phyloP scores from a whole-genome alignment of 441 rosid genomes.

The Populus hybrid region DNA sequence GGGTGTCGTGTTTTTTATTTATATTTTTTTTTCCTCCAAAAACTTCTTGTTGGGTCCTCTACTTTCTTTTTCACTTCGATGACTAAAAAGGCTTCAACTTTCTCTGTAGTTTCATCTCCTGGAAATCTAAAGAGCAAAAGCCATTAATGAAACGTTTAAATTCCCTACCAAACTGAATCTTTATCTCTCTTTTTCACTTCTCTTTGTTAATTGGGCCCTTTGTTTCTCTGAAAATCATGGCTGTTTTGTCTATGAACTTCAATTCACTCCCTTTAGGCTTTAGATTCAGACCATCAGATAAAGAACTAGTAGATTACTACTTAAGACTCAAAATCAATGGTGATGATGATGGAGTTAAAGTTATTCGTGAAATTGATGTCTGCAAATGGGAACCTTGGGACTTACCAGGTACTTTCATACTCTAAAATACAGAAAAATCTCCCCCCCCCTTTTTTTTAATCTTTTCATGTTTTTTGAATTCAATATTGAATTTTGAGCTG shows the following conservation, averaged over 20 bases:
- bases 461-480: background rate
- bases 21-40: background rate
- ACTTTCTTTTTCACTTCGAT: background rate
- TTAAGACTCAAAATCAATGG: slow-evolving; percentile 73
- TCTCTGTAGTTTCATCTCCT: slow-evolving; percentile 9
- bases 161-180: background rate
- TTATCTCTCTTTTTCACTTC: background rate
- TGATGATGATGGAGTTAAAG: slow-evolving; percentile 36
- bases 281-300: slow-evolving; percentile 50
- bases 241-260: slow-evolving; percentile 17
- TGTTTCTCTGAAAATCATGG: slow-evolving; percentile 17
- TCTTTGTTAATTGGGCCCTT: background rate
- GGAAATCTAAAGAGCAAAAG: background rate
- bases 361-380: slow-evolving; percentile 75
- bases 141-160: background rate
- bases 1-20: too few relatives aligned
- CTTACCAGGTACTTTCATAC: slow-evolving; percentile 50
- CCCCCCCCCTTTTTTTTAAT: background rate
- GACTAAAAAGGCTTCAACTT: background rate
- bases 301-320: slow-evolving; percentile 48
- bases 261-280: slow-evolving; percentile 45
- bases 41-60: background rate
- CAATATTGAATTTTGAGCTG: background rate
- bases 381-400: slow-evolving; percentile 93
- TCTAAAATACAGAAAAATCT: too few relatives aligned